phyloP scores from a whole-genome alignment of 345 rosid species.

The Eucalyptus rudis region DNA sequence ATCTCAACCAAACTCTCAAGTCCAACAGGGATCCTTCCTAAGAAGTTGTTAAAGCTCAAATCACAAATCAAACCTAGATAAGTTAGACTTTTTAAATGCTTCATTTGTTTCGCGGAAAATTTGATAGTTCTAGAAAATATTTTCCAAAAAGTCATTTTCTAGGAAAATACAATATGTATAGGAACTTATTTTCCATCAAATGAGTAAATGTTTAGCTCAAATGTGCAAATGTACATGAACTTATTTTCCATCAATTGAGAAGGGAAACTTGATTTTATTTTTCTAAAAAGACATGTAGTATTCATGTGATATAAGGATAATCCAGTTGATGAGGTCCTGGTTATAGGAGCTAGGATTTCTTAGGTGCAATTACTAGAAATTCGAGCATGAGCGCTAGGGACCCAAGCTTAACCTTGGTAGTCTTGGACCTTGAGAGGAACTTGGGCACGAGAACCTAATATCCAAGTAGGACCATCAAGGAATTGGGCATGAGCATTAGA shows the following conservation, averaged over 20 bases:
- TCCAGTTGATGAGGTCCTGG: not conserved
- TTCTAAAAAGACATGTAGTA: not conserved
- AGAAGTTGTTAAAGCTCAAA: not conserved
- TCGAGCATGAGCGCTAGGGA: too few species aligned
- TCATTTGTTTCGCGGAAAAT: too few species aligned
- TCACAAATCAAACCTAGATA: not conserved
- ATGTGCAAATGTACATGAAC: not conserved
- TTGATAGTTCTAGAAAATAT: too few species aligned
- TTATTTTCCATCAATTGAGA: not conserved
- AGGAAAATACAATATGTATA: too few species aligned
- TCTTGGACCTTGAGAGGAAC: too few species aligned
- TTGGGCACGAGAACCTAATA: too few species aligned
- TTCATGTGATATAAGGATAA: not conserved
- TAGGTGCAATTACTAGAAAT: accelerated
- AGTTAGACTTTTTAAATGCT: not conserved
- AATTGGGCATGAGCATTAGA: not conserved
- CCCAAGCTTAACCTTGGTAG: too few species aligned
- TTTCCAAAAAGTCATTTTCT: not conserved
- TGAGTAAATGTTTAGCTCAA: too few species aligned
- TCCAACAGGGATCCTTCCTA: not conserved
- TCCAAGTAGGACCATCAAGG: too few species aligned
- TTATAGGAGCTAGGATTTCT: too few species aligned
- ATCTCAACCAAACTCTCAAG: not conserved
- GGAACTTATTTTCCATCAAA: not conserved
- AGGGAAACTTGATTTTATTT: not conserved